A percentile compares a stretch with the other conserved stretches of the same genome.
These are phyloP conservation scores for Sutorius eximius DNA, from an alignment of 1,284 basidiomycete genomes.

Conservation along the genomic window DNA sequence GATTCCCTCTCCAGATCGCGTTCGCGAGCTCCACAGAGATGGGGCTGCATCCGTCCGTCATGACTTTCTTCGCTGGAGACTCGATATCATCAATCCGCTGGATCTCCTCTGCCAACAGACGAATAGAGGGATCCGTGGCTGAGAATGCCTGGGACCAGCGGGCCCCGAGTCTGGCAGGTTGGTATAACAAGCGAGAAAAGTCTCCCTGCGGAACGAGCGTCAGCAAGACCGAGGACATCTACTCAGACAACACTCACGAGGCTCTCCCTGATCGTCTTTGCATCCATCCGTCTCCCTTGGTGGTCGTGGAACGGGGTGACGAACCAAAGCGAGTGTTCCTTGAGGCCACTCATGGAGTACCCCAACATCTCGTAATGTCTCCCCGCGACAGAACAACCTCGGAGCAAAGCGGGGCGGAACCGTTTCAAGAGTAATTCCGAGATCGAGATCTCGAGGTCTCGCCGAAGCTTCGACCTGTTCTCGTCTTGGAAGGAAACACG, in stretches of 20 bases:
- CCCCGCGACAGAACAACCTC: slow-evolving; percentile 54
- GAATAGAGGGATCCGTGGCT: slow-evolving; percentile 45
- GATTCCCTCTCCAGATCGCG: slow-evolving; percentile 36
- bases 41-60: slow-evolving; percentile 50
- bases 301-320: slow-evolving; percentile 44
- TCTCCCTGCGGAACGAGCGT: slow-evolving; percentile 35
- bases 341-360: slow-evolving; percentile 61
- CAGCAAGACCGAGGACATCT: background rate
- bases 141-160: slow-evolving; percentile 56
- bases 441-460: slow-evolving; percentile 49
- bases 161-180: slow-evolving; percentile 50
- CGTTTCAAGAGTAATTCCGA: slow-evolving; percentile 42
- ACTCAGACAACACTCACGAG: slow-evolving; percentile 28
- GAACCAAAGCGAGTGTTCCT: slow-evolving; percentile 61
- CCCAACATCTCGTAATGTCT: slow-evolving; percentile 57
- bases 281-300: slow-evolving; percentile 22
- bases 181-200: slow-evolving; percentile 35
- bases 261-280: slow-evolving; percentile 32
- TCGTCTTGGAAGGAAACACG: slow-evolving; percentile 69
- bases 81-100: slow-evolving; percentile 26
- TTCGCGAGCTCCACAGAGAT: slow-evolving; percentile 40
- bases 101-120: slow-evolving; percentile 37
- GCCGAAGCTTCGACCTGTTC: slow-evolving; percentile 47
- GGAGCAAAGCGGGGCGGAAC: slow-evolving; percentile 44
- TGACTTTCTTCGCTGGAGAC: slow-evolving; percentile 30